Base-by-base conservation (phyloP, 805 yeast genomes). In the Wickerhamomyces silvicola region DNA sequence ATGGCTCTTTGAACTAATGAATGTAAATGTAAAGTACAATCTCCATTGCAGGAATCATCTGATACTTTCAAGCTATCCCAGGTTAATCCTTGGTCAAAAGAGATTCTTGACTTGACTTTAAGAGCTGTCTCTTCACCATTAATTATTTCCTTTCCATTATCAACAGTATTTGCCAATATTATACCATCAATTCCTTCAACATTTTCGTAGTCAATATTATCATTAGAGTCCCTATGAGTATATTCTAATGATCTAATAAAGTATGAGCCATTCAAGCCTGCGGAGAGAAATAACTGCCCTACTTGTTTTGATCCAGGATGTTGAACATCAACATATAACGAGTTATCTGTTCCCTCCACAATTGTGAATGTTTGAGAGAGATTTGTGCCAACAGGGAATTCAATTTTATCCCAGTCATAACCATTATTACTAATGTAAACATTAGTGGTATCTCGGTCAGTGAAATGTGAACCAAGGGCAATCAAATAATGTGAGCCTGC, bases 111-210 rank as follows among this genome's bases (percentile, higher is more conserved):
- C 17, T 47, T 42, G 15, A 53, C 33, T 8, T 31, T 21, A 5
- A 41, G 39, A 24, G 45, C 35, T 7, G 38, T 20, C 4, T 32
- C 30, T 3, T 22, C 36, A 9, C 30, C 28, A 13, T 30, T 5
- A 8, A 36, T 26, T 4, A 43, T 44, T n/a, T 34, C 37, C 25
- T 32, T 12, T 30, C 50, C 45, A 41, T 52, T 36, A 24, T 33
- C 28, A 20, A 35, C 56, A 21, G 48, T 35, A 44, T 70, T 71
- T 8, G 75, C 68, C 28, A 81, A 46, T 70, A 81, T 70, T 11
- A 73, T 67, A 8, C 87, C 88, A 37, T 78, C 83, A 13, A 77
- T 61, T 39, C 67, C 68, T 22, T 61, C 62, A 13, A 70, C 50
- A 13, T 56, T 50, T 17, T 66, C 59, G 27, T 62, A 52, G 7